Evolutionary conservation across 2,329 filamentous ascomycete genomes (phyloP).

Genomic region (Neonectria magnoliae): DNA sequence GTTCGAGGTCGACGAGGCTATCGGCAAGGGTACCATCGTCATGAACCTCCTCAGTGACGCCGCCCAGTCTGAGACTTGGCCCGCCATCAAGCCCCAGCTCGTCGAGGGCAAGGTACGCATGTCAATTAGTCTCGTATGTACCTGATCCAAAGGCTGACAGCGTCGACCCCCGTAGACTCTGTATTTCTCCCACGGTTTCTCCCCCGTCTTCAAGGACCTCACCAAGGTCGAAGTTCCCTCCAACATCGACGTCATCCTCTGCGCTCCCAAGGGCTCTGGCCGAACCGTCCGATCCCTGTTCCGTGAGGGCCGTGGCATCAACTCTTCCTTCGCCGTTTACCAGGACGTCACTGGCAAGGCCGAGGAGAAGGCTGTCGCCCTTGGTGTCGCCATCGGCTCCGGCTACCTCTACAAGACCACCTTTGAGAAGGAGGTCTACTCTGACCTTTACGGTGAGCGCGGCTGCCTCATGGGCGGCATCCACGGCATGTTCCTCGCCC

Average conservation of each 20-base stretch:
- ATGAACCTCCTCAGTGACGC: conserved; percentile 99
- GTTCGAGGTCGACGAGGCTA: conserved; percentile 97
- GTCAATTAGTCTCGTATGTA: not conserved
- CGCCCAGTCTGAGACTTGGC: conserved; percentile 99
- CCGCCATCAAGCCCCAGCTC: conserved; percentile 95
- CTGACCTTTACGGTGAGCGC: conserved; percentile 99
- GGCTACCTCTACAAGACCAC: conserved; percentile 99
- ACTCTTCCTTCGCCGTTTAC: conserved; percentile 98
- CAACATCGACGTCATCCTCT: conserved; percentile 99
- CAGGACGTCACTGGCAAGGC: conserved; percentile 98
- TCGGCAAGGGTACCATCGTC: conserved; percentile 90
- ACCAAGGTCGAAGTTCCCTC: conserved; percentile 97
- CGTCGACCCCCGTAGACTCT: conserved; percentile 73
- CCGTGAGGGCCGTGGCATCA: conserved; percentile 99
- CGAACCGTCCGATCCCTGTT: conserved; percentile 98
- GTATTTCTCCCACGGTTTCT: conserved; percentile 99
- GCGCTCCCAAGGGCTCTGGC: conserved; percentile 98
- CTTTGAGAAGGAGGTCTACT: conserved; percentile 99
- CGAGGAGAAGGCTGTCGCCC: conserved; percentile 95
- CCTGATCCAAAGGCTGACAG: conserved; percentile 34
- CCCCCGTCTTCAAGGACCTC: conserved; percentile 98
- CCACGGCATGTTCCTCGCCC: conserved; percentile 99
- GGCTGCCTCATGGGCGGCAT: conserved; percentile 99
- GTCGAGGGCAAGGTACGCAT: conserved; percentile 92
- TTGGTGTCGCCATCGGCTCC: conserved; percentile 95